Evolutionary conservation across 352 stramenopile species (phyloP).

Genomic region (Globisporangium radiosum): DNA sequence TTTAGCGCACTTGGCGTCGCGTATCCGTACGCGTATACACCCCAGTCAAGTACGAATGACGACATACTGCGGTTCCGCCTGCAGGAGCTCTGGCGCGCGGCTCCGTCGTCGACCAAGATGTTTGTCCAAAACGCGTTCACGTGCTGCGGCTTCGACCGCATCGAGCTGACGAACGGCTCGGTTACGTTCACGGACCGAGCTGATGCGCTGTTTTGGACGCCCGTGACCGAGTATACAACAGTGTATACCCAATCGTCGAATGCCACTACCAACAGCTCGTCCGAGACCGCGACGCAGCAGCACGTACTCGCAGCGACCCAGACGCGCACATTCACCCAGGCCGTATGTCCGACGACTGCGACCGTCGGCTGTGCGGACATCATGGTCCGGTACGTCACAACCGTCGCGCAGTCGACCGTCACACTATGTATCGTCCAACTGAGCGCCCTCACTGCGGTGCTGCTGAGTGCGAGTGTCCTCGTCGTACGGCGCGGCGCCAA

Average conservation of each 20-base stretch:
- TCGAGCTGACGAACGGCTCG: conserved; percentile 23
- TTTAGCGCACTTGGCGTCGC: conserved; percentile 36
- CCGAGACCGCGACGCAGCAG: not conserved
- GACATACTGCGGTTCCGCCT: conserved; percentile 6
- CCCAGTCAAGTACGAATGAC: not conserved
- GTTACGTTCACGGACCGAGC: conserved; percentile 26
- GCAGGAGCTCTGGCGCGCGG: conserved; percentile 21
- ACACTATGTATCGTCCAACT: conserved; percentile 10
- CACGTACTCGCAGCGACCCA: conserved; percentile 8
- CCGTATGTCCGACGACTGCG: conserved; percentile 15
- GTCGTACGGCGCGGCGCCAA: conserved; percentile 22
- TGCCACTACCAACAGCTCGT: too few species aligned
- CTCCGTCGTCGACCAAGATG: conserved; percentile 25
- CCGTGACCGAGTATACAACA: conserved; percentile 15
- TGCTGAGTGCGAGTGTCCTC: conserved; percentile 18
- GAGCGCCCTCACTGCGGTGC: conserved; percentile 14
- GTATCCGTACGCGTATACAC: conserved; percentile 20
- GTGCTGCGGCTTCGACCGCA: conserved; percentile 40
- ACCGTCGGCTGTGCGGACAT: conserved; percentile 17
- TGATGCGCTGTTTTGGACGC: conserved; percentile 24
- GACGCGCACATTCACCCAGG: conserved; percentile 1
- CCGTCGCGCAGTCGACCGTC: conserved; percentile 12
- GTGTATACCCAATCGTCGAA: not conserved
- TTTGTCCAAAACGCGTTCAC: conserved; percentile 44
- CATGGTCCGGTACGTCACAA: conserved; percentile 29